Percentiles rank a stretch among this genome's conserved stretches.
These are phyloP conservation scores for Podospora australis DNA, from an alignment of 495 filamentous ascomycete species.

Conservation along the genomic window DNA sequence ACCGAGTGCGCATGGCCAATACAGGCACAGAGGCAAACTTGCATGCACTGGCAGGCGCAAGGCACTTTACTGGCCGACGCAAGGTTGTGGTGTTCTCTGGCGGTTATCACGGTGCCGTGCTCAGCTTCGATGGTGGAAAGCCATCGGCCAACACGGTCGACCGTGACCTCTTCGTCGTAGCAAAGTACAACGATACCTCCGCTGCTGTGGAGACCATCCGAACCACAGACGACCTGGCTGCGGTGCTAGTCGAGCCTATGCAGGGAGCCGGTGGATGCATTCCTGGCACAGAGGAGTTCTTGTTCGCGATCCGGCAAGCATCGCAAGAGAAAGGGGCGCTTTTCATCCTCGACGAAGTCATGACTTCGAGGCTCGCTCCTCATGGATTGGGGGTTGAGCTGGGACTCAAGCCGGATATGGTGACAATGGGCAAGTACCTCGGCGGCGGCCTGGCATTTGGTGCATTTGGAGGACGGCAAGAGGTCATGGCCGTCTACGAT, in stretches of 20 bases:
- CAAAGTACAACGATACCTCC: conserved; percentile 44
- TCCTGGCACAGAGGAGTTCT: conserved; percentile 39
- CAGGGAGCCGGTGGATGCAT: conserved; percentile 51
- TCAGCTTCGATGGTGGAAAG: conserved; percentile 30
- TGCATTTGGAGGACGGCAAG: conserved; percentile 51
- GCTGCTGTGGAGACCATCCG: conserved; percentile 31
- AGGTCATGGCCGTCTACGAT: conserved; percentile 53
- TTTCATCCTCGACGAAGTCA: conserved; percentile 61
- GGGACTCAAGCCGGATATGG: conserved; percentile 49
- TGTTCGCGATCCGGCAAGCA: conserved; percentile 26
- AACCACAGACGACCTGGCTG: conserved; percentile 34
- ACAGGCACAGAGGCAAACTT: conserved; percentile 51
- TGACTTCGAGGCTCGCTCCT: conserved; percentile 50
- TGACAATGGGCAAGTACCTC: conserved; percentile 57
- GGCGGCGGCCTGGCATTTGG: conserved; percentile 59
- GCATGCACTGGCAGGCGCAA: conserved; percentile 39
- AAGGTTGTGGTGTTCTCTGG: conserved; percentile 45
- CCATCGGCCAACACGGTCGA: conserved; percentile 26
- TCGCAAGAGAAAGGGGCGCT: conserved; percentile 35
- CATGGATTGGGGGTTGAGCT: conserved; percentile 39
- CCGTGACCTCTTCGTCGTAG: conserved; percentile 40
- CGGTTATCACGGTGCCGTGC: conserved; percentile 51
- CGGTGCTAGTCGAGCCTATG: conserved; percentile 55
- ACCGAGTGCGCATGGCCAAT: conserved; percentile 44
- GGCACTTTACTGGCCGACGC: conserved; percentile 31